Percentiles rank a stretch among this genome's conserved stretches.
Conservation (phyloP, 2,329 filamentous ascomycete species). For the Colletotrichum viniferum region DNA sequence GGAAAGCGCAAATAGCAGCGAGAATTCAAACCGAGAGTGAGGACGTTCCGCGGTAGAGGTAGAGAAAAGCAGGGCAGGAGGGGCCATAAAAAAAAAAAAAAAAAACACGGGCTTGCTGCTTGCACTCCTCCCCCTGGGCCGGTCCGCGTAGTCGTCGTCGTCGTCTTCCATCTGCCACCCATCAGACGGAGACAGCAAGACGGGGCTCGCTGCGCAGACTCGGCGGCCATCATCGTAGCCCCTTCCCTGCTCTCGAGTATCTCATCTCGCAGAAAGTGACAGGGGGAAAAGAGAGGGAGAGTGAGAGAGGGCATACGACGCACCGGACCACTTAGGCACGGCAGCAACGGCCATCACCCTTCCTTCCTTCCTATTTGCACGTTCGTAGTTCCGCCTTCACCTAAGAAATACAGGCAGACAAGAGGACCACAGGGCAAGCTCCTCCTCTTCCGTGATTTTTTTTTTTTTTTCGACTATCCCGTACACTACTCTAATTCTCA, state of each 20-base stretch:
- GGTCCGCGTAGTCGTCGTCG: neutral
- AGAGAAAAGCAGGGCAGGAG: neutral
- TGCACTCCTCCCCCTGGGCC: neutral
- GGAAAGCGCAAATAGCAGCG: neutral
- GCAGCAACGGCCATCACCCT: neutral
- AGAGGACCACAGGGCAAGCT: neutral
- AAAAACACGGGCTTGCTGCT: neutral
- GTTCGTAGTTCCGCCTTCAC: no score
- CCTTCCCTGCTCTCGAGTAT: neutral
- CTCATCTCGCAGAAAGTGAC: neutral
- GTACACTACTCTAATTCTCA: no score
- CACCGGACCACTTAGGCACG: neutral
- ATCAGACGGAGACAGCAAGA: neutral
- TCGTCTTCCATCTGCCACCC: neutral
- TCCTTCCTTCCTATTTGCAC: no score
- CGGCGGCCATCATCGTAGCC: neutral
- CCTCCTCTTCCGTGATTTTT: neutral
- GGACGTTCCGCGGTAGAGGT: neutral
- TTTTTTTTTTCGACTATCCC: neutral
- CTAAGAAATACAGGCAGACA: no score
- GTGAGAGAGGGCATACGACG: neutral
- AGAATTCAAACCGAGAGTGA: neutral
- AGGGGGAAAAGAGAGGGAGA: neutral
- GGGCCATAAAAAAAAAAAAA: neutral
- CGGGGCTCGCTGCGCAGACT: neutral